A percentile compares a stretch with the other conserved stretches of the same genome.
Conservation (phyloP, 495 filamentous ascomycete species). For the Endocarpon pusillum region DNA sequence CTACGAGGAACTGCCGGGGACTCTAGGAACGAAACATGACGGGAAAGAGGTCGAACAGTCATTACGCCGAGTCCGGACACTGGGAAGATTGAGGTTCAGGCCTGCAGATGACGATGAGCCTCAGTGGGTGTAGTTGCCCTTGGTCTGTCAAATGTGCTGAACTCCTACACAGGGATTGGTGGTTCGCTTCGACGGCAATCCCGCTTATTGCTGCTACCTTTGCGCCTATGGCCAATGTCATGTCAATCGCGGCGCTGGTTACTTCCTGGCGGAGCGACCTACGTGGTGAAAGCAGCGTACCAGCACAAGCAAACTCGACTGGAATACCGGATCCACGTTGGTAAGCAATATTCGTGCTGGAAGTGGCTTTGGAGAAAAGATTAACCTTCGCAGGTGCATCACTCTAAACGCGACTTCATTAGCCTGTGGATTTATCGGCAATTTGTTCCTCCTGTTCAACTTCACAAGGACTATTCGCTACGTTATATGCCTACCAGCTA, state of each 20-base stretch:
- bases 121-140: slow-evolving; percentile 11
- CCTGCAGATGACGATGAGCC: slow-evolving; percentile 32
- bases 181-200: slow-evolving; percentile 63
- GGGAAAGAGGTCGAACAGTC: too few species aligned
- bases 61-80: too few species aligned
- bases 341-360: too few species aligned
- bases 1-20: too few species aligned
- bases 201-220: slow-evolving; percentile 56
- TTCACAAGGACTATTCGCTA: slow-evolving; percentile 71
- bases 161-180: slow-evolving; percentile 34
- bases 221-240: slow-evolving; percentile 56
- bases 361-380: too few species aligned
- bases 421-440: slow-evolving; percentile 47
- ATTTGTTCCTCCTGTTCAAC: slow-evolving; percentile 61
- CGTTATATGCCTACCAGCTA: slow-evolving; percentile 51
- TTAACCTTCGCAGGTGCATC: slow-evolving; percentile 19
- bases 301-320: too few species aligned
- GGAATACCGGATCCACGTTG: slow-evolving; percentile 34
- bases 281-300: slow-evolving; percentile 9
- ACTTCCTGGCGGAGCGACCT: slow-evolving; percentile 42
- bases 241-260: slow-evolving; percentile 58
- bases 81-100: slow-evolving; percentile 8
- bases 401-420: slow-evolving; percentile 50
- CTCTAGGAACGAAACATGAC: too few species aligned
- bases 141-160: neutral